Evolutionary conservation across 345 rosid genomes (phyloP).

Genomic region (Euphorbia pulcherrima): DNA sequence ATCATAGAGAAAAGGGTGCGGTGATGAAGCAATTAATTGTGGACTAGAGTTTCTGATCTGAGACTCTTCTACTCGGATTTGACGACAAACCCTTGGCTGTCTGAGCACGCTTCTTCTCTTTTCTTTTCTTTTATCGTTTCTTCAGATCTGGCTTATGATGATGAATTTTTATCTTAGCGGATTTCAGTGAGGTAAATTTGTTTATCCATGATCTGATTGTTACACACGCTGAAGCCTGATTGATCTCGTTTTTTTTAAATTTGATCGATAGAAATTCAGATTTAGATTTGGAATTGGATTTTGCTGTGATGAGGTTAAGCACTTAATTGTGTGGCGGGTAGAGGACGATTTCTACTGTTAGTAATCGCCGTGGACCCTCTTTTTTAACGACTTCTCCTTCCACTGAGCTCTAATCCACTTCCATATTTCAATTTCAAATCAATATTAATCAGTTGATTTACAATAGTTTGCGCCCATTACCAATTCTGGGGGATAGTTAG

Average conservation of each 20-base stretch:
- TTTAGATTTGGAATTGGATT: background rate
- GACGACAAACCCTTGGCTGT: conserved; percentile 99
- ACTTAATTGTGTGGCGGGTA: conserved; percentile 62
- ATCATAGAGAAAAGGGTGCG: conserved; percentile 19
- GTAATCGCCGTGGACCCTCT: conserved; percentile 72
- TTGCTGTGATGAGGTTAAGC: conserved; percentile 71
- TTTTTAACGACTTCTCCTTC: conserved; percentile 94
- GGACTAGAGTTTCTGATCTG: conserved; percentile 99
- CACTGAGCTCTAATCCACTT: conserved; percentile 61
- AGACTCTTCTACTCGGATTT: conserved; percentile 47
- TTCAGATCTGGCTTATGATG: conserved; percentile 63
- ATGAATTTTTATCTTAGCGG: conserved; percentile 82
- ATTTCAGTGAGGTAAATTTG: conserved; percentile 81
- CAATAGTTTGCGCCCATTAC: conserved; percentile 66
- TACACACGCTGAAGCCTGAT: conserved; percentile 99
- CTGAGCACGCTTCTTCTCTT: conserved; percentile 55
- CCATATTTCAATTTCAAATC: background rate
- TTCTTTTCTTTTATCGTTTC: background rate
- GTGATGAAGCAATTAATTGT: conserved; percentile 67
- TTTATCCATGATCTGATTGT: conserved; percentile 86
- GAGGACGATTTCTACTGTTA: conserved; percentile 45
- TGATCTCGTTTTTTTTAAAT: background rate
- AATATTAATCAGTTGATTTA: too few relatives aligned
- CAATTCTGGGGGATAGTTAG: conserved; percentile 70
- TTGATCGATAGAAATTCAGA: background rate